Base-by-base conservation (phyloP, 305 asterid genomes). In the Withania somnifera region DNA sequence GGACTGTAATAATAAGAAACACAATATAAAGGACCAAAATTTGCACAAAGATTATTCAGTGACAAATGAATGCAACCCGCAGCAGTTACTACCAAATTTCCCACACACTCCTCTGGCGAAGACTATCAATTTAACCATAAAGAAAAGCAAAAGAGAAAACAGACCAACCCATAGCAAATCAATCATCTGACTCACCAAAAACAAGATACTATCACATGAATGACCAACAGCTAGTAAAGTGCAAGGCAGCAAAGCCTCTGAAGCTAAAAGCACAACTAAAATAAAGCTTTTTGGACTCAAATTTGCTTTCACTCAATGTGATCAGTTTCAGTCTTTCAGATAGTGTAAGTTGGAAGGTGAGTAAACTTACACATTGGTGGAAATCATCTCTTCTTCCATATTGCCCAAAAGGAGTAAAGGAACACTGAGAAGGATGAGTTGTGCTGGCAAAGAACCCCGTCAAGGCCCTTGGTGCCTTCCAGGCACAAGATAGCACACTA, bases 361-460 rank as follows among this genome's bases (percentile, higher is more conserved):
- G 79, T 73, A 19, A 81, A 82, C 95, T 88, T 90, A 94, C 97
- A 88, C 89, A 86, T 86, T 36, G 58, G 81, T 82, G 42, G 83
- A 85, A 40, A 83, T 84, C 81, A 90, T 83, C 88, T 81, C 88
- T 89, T 79, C 91, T 85, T 76, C 86, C 66, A 82, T 67, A 38
- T 78, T 84, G 88, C 64, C 88, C 90, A 82, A 78, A 85, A 26
- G 91, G 73, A 68, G 57, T 24, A 67, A 13, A 28, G 13, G 60
- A 83, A 67, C 82, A 66, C 84, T 88, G 94, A 56, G 89, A 77
- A 85, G 97, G 88, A 82, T 88, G 89, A 14, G 96, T 83, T n/a
- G 98, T 95, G 84, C 94, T 93, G 30, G 98, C 97, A 26, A 95
- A 94, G 82, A 88, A 90, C 67, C 98, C 98, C 73, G 94, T 91